Evolutionary conservation across 441 rosid genomes (phyloP).

Genomic region (Populus hybrid): DNA sequence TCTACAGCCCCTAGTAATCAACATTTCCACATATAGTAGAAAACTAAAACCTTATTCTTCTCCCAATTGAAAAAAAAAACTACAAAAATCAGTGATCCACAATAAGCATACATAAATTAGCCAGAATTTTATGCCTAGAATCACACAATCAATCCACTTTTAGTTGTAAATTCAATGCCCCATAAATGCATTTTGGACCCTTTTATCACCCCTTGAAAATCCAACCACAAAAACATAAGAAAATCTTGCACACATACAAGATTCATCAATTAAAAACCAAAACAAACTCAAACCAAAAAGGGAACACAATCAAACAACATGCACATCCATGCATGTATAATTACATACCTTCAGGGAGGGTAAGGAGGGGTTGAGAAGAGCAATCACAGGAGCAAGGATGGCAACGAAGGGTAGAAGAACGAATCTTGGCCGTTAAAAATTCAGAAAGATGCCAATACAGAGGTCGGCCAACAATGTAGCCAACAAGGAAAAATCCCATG

Average conservation of each 20-base stretch:
- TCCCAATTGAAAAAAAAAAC: not conserved
- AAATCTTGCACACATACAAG: not conserved
- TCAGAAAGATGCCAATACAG: constrained; percentile 81
- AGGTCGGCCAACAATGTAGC: constrained; percentile 73
- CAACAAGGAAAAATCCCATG: constrained; percentile 48
- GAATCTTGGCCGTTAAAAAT: constrained; percentile 42
- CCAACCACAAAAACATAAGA: not conserved
- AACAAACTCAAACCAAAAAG: not conserved
- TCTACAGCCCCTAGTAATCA: not conserved
- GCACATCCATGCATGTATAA: not conserved
- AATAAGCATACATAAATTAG: not conserved
- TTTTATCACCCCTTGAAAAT: not conserved
- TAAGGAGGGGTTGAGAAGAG: constrained; percentile 58
- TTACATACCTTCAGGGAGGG: constrained; percentile 50
- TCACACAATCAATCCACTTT: not conserved
- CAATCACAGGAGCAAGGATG: constrained; percentile 69
- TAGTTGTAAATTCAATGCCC: not conserved
- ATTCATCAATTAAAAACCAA: not conserved
- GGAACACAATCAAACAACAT: not conserved
- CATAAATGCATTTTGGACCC: not conserved
- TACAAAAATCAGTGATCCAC: not conserved
- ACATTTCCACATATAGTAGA: not conserved
- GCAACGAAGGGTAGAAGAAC: constrained; percentile 33
- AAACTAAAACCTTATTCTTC: not conserved
- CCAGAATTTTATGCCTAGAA: not conserved